These are phyloP conservation scores for Ailanthus altissimus DNA, from an alignment of 345 rosid species.

Conservation along the genomic window DNA sequence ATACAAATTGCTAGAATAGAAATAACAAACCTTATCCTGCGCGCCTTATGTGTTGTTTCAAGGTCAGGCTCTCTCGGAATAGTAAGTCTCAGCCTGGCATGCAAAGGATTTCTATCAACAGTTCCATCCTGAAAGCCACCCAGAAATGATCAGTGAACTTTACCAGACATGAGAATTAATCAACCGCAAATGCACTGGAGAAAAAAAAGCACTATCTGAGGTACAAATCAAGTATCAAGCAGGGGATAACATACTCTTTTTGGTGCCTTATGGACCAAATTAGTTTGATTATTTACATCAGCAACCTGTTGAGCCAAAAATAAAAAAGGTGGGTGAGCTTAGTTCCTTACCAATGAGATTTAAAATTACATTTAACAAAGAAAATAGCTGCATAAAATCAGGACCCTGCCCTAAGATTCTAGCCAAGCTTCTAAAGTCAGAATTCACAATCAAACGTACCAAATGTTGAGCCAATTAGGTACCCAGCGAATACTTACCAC, in stretches of 20 bases:
- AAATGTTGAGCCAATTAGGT: background rate
- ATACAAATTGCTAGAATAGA: conserved; percentile 15
- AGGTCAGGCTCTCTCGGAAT: conserved; percentile 91
- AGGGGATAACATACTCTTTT: conserved; percentile 52
- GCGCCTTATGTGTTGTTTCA: conserved; percentile 84
- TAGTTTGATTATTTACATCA: conserved; percentile 54
- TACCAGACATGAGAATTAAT: background rate
- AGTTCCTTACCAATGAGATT: background rate
- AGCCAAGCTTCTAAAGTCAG: background rate
- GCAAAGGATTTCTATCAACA: conserved; percentile 41
- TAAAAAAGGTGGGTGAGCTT: conserved; percentile 15
- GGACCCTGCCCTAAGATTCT: background rate
- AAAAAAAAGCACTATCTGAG: background rate
- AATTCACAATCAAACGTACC: background rate
- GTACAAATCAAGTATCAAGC: conserved; percentile 14
- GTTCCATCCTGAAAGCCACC: conserved; percentile 53
- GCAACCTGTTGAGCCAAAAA: conserved; percentile 46
- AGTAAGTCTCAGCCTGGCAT: conserved; percentile 59
- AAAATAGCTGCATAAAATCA: background rate
- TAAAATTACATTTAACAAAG: background rate
- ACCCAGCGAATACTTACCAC: background rate
- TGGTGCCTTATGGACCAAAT: conserved; percentile 77
- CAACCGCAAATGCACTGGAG: background rate
- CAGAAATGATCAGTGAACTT: background rate
- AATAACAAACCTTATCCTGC: conserved; percentile 59